Conservation (phyloP, 1,139 yeast genomes). For the Debaryomyces nepalensis region DNA sequence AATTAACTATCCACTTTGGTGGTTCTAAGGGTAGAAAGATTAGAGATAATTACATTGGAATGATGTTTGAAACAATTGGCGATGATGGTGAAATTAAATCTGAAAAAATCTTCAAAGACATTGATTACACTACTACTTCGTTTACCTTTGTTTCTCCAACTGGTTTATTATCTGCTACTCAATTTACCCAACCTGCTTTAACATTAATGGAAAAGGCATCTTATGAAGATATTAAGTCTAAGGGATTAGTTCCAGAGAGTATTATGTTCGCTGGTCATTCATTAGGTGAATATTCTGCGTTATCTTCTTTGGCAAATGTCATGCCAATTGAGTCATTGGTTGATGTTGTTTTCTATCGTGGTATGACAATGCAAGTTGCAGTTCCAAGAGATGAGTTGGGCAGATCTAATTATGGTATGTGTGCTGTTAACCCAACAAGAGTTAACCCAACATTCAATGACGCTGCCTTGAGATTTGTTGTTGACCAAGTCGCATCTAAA, state of each 20-base stretch:
- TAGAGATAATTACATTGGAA: conserved; percentile 90
- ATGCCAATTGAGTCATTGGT: conserved; percentile 98
- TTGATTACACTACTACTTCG: conserved; percentile 78
- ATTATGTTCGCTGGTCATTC: conserved; percentile 99
- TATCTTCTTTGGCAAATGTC: conserved; percentile 95
- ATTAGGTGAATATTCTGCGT: conserved; percentile 97
- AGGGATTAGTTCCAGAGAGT: conserved; percentile 93
- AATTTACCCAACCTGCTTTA: conserved; percentile 98
- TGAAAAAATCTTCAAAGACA: conserved; percentile 94
- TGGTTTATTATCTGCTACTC: conserved; percentile 96
- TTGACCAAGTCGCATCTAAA: conserved; percentile 79
- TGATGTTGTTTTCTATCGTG: conserved; percentile 98
- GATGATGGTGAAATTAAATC: conserved; percentile 82
- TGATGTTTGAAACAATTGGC: conserved; percentile 96
- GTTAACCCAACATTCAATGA: conserved; percentile 87
- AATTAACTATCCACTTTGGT: conserved; percentile 93
- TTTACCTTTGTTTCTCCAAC: conserved; percentile 91
- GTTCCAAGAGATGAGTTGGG: conserved; percentile 96
- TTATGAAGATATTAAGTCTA: conserved; percentile 94
- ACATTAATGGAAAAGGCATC: conserved; percentile 99
- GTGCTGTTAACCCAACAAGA: conserved; percentile 97
- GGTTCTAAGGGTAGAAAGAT: conserved; percentile 97
- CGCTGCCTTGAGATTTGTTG: conserved; percentile 93
- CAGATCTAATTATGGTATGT: conserved; percentile 98
- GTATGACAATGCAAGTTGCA: conserved; percentile 99